These are phyloP conservation scores for Babesia bigemina DNA, from an alignment of 169 alveolate species.

Conservation along the genomic window DNA sequence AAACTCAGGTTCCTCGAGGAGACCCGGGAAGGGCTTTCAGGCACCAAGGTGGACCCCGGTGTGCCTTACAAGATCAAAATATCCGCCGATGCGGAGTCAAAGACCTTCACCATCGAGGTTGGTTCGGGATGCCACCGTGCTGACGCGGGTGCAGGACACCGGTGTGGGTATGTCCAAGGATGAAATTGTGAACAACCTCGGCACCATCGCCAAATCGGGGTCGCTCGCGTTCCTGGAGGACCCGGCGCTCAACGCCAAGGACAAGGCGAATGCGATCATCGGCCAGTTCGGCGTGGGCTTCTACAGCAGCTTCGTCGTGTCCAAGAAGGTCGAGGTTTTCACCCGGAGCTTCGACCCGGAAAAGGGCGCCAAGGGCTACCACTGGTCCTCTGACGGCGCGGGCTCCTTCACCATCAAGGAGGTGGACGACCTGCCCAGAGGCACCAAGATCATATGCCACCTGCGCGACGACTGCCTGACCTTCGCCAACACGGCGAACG, in stretches of 20 bases:
- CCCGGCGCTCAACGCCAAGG: conserved; percentile 56
- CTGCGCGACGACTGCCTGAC: conserved; percentile 86
- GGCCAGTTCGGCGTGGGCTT: conserved; percentile 93
- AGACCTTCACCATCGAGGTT: conserved; percentile 70
- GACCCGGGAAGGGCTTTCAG: conserved; percentile 46
- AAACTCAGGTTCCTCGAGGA: conserved; percentile 89
- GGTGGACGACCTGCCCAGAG: conserved; percentile 79
- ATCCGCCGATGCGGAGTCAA: conserved; percentile 42
- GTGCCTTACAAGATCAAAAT: conserved; percentile 55
- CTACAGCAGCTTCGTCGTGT: conserved; percentile 89
- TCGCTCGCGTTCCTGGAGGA: conserved; percentile 87
- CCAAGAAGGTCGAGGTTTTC: conserved; percentile 88
- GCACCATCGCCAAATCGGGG: conserved; percentile 99
- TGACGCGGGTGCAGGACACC: conserved; percentile 85
- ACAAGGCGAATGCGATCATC: conserved; percentile 80
- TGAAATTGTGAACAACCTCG: conserved; percentile 92
- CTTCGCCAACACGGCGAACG: conserved; percentile 79
- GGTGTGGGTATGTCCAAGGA: conserved; percentile 96
- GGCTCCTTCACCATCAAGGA: conserved; percentile 74
- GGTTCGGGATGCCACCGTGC: neutral
- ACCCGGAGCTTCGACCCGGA: conserved; percentile 81
- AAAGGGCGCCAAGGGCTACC: conserved; percentile 83
- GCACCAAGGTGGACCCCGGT: conserved; percentile 57
- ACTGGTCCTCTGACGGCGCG: conserved; percentile 78
- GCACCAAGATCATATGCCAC: conserved; percentile 90